These are phyloP conservation scores for Microstroma glucosiphilum DNA, from an alignment of 1,284 basidiomycete species.

Conservation along the genomic window DNA sequence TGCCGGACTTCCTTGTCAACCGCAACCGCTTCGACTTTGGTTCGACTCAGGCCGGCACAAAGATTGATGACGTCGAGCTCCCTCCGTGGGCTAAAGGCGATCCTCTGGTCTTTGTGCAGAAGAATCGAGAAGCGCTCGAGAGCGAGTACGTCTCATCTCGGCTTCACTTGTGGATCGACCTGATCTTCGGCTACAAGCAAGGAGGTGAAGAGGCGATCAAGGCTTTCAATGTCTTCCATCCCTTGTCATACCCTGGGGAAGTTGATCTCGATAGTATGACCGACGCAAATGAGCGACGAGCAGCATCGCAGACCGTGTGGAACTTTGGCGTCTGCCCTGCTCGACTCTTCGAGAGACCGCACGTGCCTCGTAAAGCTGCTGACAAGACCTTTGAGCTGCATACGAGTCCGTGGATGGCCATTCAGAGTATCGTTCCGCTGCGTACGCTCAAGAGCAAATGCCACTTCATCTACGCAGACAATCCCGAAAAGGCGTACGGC, in stretches of 20 bases:
- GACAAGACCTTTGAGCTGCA: conserved; percentile 62
- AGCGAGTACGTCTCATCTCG: conserved; percentile 80
- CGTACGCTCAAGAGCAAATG: conserved; percentile 39
- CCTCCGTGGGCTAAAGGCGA: conserved; percentile 86
- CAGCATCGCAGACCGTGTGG: conserved; percentile 89
- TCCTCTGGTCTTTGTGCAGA: conserved; percentile 71
- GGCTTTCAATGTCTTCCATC: conserved; percentile 82
- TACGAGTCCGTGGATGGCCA: conserved; percentile 59
- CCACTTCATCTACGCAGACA: conserved; percentile 58
- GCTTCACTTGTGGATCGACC: conserved; percentile 84
- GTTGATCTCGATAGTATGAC: conserved; percentile 63
- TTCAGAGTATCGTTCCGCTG: conserved; percentile 31
- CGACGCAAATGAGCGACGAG: conserved; percentile 79
- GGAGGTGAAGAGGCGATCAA: conserved; percentile 51
- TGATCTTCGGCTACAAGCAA: conserved; percentile 53
- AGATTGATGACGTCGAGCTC: conserved; percentile 78
- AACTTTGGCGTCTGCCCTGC: conserved; percentile 59
- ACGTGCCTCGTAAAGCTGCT: conserved; percentile 60
- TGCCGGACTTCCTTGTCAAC: conserved; percentile 55
- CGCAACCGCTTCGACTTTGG: conserved; percentile 66
- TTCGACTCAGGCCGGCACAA: conserved; percentile 71
- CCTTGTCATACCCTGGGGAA: conserved; percentile 75
- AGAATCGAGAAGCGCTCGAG: conserved; percentile 81
- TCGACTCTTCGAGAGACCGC: conserved; percentile 72
- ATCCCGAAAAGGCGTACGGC: conserved; percentile 57